Conservation (phyloP, 164 flowering plant genomes). For the Chimonanthus praecox region DNA sequence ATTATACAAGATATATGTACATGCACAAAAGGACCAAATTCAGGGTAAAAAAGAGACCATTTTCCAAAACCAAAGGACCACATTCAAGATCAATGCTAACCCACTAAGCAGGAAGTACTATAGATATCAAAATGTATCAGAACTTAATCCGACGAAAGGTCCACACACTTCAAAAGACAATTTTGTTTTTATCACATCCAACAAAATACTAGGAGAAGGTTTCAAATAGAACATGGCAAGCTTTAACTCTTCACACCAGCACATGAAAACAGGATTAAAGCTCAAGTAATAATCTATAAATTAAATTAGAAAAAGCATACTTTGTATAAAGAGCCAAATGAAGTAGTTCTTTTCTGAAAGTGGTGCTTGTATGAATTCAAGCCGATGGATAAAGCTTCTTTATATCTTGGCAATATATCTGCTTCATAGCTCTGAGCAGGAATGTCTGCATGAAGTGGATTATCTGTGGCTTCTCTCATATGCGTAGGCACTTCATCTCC, state of each 20-base stretch:
- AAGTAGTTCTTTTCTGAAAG: conserved; percentile 16
- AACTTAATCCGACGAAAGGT: too few species aligned
- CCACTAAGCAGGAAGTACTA: too few species aligned
- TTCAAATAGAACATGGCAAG: neutral
- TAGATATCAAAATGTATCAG: too few species aligned
- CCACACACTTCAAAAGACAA: too few species aligned
- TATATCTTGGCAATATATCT: conserved; percentile 29
- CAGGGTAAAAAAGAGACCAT: too few species aligned
- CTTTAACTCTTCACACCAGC: neutral
- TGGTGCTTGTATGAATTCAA: conserved; percentile 19
- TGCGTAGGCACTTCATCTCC: conserved; percentile 5
- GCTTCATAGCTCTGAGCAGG: conserved; percentile 29
- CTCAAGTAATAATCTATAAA: neutral
- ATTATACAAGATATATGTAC: too few species aligned
- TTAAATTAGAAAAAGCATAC: conserved; percentile 9
- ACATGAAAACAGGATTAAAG: neutral
- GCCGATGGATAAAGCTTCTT: conserved; percentile 24
- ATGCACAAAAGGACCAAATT: too few species aligned
- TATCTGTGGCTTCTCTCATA: conserved; percentile 5
- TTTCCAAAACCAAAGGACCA: too few species aligned
- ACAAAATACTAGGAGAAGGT: too few species aligned
- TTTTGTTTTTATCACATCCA: too few species aligned
- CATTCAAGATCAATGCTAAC: too few species aligned
- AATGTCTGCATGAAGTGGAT: conserved; percentile 9
- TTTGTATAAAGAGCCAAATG: conserved; percentile 13